Base-by-base conservation (phyloP, 352 stramenopile species). In the Globisporangium alternatum region DNA sequence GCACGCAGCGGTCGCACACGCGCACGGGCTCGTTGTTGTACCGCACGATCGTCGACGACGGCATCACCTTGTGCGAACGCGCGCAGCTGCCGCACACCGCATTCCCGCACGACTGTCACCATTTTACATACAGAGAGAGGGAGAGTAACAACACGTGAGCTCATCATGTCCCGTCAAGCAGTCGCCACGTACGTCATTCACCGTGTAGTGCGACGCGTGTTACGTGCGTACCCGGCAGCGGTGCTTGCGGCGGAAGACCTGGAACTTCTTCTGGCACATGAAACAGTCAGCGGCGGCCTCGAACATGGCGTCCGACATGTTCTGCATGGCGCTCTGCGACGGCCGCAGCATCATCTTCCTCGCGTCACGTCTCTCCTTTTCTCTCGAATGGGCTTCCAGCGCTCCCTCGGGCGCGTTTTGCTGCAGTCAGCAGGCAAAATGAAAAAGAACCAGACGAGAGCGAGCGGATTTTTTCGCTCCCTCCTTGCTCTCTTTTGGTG, bases 181-280 rank as follows among this genome's bases (percentile, higher is more conserved):
- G 39, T 12, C 39, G 41, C 7, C 41, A 17, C n/a, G 45, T 45
- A 31, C 31, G n/a, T 31, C 31, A 43, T 31, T 30, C n/a, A 31
- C 12, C 5, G 13, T 22, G 5, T 56, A 3, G 35, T 41, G 35
- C 17, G 37, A 37, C 21, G 30, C 31, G 30, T 35, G 19, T 62
- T 19, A 30, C 3, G 22, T 22, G 13, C 59, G 57, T 75, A 95
- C 86, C 63, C 78, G 73, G 61, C 86, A 95, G 52, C 86, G 86
- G 63, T 95, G 84, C 59, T 93, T 95, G 63, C 83, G 82, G 33
- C 86, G 84, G 52, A 95, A 95, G 22, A 84, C 82, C 73, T 93
- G 81, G 66, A 95, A 93, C 57, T 91, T 93, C 67, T 93, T 95
- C 48, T 90, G 74, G 68, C 86, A 95, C 60, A 90, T 78, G 58